phyloP scores from a whole-genome alignment of 305 asterid genomes.

The Fraxinus albicans region DNA sequence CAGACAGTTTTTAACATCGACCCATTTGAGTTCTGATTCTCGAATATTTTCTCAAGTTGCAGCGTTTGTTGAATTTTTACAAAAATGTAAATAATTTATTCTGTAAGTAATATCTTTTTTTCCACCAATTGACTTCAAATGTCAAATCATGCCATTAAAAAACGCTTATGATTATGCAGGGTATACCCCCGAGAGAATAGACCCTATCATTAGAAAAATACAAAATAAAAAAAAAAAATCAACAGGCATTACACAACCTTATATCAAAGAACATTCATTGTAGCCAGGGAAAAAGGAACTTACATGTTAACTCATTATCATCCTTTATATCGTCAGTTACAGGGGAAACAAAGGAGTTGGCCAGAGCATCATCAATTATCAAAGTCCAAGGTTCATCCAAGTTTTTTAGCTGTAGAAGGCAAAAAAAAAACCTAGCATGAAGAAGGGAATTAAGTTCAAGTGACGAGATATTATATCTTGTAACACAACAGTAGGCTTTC shows the following conservation, averaged over 20 bases:
- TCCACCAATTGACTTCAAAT: background rate
- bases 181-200: background rate
- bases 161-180: background rate
- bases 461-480: background rate
- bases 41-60: background rate
- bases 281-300: constrained; percentile 29
- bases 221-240: background rate
- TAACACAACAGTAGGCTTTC: background rate
- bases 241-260: background rate
- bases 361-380: constrained; percentile 80
- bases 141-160: background rate
- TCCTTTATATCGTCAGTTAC: constrained; percentile 69
- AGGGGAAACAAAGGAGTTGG: constrained; percentile 90
- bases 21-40: background rate
- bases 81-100: background rate
- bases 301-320: constrained; percentile 71
- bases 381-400: constrained; percentile 85
- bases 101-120: background rate
- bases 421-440: background rate
- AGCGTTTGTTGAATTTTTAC: background rate
- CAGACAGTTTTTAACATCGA: background rate
- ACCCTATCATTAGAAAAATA: background rate
- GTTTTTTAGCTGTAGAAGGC: constrained; percentile 53
- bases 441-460: background rate
- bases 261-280: background rate